phyloP scores from a whole-genome alignment of 495 filamentous ascomycete species.

The Terfezia claveryi region DNA sequence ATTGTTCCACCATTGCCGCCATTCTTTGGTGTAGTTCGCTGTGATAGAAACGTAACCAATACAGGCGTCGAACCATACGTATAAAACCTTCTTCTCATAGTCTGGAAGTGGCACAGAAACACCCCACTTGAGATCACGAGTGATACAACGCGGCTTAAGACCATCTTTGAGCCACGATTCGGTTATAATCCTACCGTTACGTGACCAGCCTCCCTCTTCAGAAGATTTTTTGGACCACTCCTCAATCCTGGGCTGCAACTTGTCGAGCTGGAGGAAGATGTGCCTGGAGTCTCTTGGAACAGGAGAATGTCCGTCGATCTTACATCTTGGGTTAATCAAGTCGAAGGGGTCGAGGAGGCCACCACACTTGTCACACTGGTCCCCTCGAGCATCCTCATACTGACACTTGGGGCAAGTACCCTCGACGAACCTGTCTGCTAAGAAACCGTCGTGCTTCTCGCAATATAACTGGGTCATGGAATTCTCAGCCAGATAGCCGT shows the following conservation, averaged over 20 bases:
- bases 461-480: slow-evolving; percentile 68
- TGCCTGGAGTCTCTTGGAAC: slow-evolving; percentile 48
- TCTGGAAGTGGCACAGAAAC: slow-evolving; percentile 41
- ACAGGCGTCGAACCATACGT: slow-evolving; percentile 97
- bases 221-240: slow-evolving; percentile 41
- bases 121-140: slow-evolving; percentile 82
- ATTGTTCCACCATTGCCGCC: slow-evolving; percentile 93
- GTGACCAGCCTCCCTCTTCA: slow-evolving; percentile 48
- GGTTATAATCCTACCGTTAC: slow-evolving; percentile 49
- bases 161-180: slow-evolving; percentile 65
- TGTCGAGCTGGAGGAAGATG: slow-evolving; percentile 59
- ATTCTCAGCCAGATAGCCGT: slow-evolving; percentile 64
- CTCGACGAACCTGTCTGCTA: slow-evolving; percentile 87
- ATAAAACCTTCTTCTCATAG: slow-evolving; percentile 69
- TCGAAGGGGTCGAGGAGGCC: slow-evolving; percentile 53
- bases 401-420: slow-evolving; percentile 52
- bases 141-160: slow-evolving; percentile 65
- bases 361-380: slow-evolving; percentile 75
- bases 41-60: slow-evolving; percentile 94
- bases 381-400: slow-evolving; percentile 62
- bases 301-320: slow-evolving; percentile 61
- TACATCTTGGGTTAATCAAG: slow-evolving; percentile 43
- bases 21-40: slow-evolving; percentile 71
- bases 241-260: slow-evolving; percentile 49
- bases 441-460: slow-evolving; percentile 57